phyloP scores from a whole-genome alignment of 768 basidiomycete species.

The Xerocomellus chrysenteron region DNA sequence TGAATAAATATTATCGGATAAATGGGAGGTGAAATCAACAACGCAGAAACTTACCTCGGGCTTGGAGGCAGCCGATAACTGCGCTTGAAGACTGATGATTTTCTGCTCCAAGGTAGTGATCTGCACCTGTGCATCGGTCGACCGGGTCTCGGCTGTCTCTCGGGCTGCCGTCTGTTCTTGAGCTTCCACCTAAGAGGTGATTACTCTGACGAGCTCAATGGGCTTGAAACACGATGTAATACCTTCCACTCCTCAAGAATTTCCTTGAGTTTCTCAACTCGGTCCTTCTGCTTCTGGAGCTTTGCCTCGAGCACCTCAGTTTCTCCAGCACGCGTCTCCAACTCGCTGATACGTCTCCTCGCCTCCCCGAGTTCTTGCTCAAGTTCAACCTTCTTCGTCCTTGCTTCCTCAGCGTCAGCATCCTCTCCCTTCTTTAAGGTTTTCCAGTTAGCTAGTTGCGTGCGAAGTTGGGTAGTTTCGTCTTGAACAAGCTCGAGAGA shows the following conservation, averaged over 20 bases:
- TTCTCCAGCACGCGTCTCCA: conserved; percentile 25
- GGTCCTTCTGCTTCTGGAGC: conserved; percentile 44
- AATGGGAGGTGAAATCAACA: conserved; percentile 16
- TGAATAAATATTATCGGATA: not conserved
- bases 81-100: conserved; percentile 44
- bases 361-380: conserved; percentile 54
- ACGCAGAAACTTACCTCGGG: conserved; percentile 17
- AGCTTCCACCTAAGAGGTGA: conserved; percentile 37
- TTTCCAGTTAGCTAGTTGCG: conserved; percentile 71
- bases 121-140: conserved; percentile 34
- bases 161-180: conserved; percentile 38
- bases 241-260: conserved; percentile 49
- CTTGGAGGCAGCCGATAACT: conserved; percentile 40
- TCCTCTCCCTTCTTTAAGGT: conserved; percentile 63
- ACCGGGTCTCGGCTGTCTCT: conserved; percentile 34
- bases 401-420: conserved; percentile 52
- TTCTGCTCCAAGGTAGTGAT: conserved; percentile 35
- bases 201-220: not conserved
- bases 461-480: conserved; percentile 51
- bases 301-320: conserved; percentile 35
- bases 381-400: conserved; percentile 55
- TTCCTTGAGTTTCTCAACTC: conserved; percentile 43
- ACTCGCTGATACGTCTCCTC: conserved; percentile 33
- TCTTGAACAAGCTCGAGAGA: conserved; percentile 59
- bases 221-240: not conserved